Percentiles rank a stretch among this genome's conserved stretches.
Conservation (phyloP, 2,329 filamentous ascomycete genomes). For the Pseudogymnoascus sp. region DNA sequence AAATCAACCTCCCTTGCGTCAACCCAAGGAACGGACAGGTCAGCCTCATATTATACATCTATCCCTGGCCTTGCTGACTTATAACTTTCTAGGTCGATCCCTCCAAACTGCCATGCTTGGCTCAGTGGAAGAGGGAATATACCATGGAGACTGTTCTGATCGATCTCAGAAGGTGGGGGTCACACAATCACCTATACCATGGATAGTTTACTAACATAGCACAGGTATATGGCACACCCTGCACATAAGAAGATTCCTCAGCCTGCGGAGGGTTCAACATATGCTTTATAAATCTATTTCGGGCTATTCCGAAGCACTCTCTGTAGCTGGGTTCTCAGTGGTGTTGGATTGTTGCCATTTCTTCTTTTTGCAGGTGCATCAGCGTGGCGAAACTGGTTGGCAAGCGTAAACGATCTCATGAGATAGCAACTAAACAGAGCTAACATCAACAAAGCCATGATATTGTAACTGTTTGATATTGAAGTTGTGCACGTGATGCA, state of each 20-base stretch:
- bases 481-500: slow-evolving; percentile 2
- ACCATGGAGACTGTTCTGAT: slow-evolving; percentile 93
- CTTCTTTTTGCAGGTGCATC: slow-evolving; percentile 24
- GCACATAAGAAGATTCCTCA: slow-evolving; percentile 93
- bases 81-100: slow-evolving; percentile 59
- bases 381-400: slow-evolving; percentile 27
- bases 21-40: slow-evolving; percentile 69
- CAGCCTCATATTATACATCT: slow-evolving; percentile 17
- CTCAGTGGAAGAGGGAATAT: slow-evolving; percentile 84
- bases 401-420: slow-evolving; percentile 8
- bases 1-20: slow-evolving; percentile 95
- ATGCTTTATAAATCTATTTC: slow-evolving; percentile 24
- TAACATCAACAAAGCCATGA: slow-evolving; percentile 7
- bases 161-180: slow-evolving; percentile 64
- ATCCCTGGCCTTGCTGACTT: not conserved
- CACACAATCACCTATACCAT: slow-evolving; percentile 14
- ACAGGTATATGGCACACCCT: slow-evolving; percentile 84
- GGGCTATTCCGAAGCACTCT: not conserved
- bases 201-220: slow-evolving; percentile 18
- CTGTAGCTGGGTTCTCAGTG: slow-evolving; percentile 4
- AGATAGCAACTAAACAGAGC: slow-evolving; percentile 9
- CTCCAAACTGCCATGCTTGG: slow-evolving; percentile 72
- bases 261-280: slow-evolving; percentile 75
- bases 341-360: slow-evolving; percentile 14
- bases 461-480: not conserved